Base-by-base conservation (phyloP, 805 yeast genomes). In the Teunomyces panamensis region DNA sequence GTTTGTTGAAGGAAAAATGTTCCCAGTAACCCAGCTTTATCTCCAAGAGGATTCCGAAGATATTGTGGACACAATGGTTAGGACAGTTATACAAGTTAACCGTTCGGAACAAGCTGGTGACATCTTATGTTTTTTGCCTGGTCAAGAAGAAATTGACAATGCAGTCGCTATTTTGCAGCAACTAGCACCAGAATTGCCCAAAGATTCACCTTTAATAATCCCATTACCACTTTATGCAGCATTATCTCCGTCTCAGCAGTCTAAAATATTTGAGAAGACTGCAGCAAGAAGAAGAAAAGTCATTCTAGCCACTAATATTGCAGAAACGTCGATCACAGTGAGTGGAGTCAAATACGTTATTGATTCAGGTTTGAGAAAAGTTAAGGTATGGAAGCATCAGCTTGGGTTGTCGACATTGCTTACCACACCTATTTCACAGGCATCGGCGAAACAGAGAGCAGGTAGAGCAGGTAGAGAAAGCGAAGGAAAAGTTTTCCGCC, bases 401-500 rank as follows among this genome's bases (percentile, higher is more conserved):
- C 70, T 94, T 34, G 97, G 97, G 0, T 76, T 94, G 30, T 92
- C 96, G n/a, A 87, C 97, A 0, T 78, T 94, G 59, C 70, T 94
- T 44, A 91, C 97, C 0, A 89, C 94, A 0, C 94, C 99, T 1
- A 84, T 94, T 17, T 90, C 98, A 0, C 89, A 87, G 59, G 96
- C 98, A 0, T 87, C 96, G 34, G 99, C 98, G 0, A 80, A 87
- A 30, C 99, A 94, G 71, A 75, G 99, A 67, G 83, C 91, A 41
- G 99, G 99, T 64, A 87, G 99, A 76, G 98, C 99, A n/a, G 99
- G 99, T 52, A 89, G 99, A 81, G 98, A 94, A 68, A 81, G 86
- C 28, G 58, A 63, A 9, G 99, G 99, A 37, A 92, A 92, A 64
- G 88, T 94, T 39, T 94, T 76, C 67, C 71, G 98, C 49, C 68